These are phyloP conservation scores for Suhomyces faveliae DNA, from an alignment of 805 yeast genomes.

Conservation along the genomic window DNA sequence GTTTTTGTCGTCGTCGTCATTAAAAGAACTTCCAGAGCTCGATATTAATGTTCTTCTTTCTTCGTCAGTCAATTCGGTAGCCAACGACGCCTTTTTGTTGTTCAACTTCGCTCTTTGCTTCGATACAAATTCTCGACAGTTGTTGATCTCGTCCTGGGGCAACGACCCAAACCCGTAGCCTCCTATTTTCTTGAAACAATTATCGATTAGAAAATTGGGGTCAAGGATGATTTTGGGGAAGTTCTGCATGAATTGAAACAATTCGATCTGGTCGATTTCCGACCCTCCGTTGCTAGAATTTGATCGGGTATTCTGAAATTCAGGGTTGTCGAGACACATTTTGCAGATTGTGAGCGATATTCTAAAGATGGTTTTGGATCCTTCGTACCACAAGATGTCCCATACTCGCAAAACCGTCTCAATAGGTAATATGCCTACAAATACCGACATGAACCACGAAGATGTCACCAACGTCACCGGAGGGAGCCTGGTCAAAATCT, in stretches of 20 bases:
- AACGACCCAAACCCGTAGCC: conserved; percentile 66
- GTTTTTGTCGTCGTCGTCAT: conserved; percentile 19
- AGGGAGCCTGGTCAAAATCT: conserved; percentile 73
- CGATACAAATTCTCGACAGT: conserved; percentile 75
- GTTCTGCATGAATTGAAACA: conserved; percentile 84
- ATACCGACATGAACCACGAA: conserved; percentile 98
- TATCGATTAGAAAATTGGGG: conserved; percentile 66
- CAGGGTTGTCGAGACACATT: conserved; percentile 60
- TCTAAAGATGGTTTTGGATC: conserved; percentile 80
- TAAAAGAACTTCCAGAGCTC: conserved; percentile 15
- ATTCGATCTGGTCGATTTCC: conserved; percentile 43
- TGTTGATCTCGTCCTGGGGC: conserved; percentile 77
- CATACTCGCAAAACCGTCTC: conserved; percentile 87
- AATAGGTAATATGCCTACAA: conserved; percentile 84
- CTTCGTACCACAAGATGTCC: conserved; percentile 95
- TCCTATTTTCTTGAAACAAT: conserved; percentile 70
- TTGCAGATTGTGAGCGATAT: conserved; percentile 78
- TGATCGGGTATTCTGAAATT: conserved; percentile 35
- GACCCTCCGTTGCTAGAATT: conserved; percentile 17
- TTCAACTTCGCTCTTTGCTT: conserved; percentile 50
- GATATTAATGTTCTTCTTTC: conserved; percentile 33
- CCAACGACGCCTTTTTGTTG: conserved; percentile 26
- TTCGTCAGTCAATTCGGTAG: conserved; percentile 37
- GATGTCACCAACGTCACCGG: conserved; percentile 92
- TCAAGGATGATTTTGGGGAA: conserved; percentile 71